Percentiles rank a stretch among this genome's conserved stretches.
phyloP scores from a whole-genome alignment of 2,329 filamentous ascomycete genomes.

The Aspergillus candidus region DNA sequence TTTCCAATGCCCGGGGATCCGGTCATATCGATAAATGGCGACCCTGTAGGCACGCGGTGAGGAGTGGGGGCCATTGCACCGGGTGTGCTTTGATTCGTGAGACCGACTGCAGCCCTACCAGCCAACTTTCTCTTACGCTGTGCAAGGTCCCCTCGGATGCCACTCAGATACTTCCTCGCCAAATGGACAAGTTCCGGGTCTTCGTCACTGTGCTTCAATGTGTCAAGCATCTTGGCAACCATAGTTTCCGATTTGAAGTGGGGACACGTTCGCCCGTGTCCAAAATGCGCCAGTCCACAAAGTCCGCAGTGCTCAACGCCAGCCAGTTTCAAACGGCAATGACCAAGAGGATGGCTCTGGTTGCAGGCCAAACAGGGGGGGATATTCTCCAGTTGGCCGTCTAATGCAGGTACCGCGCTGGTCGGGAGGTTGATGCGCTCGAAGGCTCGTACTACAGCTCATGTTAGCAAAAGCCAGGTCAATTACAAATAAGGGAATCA shows the following conservation, averaged over 20 bases:
- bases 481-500: neutral
- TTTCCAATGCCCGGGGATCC: neutral
- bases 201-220: slow-evolving; percentile 55
- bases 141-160: slow-evolving; percentile 51
- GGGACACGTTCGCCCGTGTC: slow-evolving; percentile 52
- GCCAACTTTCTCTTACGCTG: slow-evolving; percentile 42
- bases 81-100: neutral
- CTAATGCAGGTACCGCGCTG: slow-evolving; percentile 1
- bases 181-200: slow-evolving; percentile 46
- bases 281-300: slow-evolving; percentile 59
- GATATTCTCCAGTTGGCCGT: slow-evolving; percentile 14
- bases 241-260: slow-evolving; percentile 58
- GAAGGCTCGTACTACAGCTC: slow-evolving; percentile 31
- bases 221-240: slow-evolving; percentile 58
- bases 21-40: neutral
- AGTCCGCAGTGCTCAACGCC: slow-evolving; percentile 58
- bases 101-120: slow-evolving; percentile 12
- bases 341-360: slow-evolving; percentile 49
- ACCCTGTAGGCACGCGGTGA: neutral
- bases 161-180: slow-evolving; percentile 53
- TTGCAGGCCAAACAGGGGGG: slow-evolving; percentile 50
- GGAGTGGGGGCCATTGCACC: neutral
- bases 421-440: slow-evolving; percentile 28
- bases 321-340: slow-evolving; percentile 55
- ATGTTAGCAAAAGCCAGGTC: slow-evolving; percentile 6